A percentile compares a stretch with the other conserved stretches of the same genome.
These are phyloP conservation scores for Penicillium arizonense DNA, from an alignment of 495 filamentous ascomycete genomes.

Conservation along the genomic window DNA sequence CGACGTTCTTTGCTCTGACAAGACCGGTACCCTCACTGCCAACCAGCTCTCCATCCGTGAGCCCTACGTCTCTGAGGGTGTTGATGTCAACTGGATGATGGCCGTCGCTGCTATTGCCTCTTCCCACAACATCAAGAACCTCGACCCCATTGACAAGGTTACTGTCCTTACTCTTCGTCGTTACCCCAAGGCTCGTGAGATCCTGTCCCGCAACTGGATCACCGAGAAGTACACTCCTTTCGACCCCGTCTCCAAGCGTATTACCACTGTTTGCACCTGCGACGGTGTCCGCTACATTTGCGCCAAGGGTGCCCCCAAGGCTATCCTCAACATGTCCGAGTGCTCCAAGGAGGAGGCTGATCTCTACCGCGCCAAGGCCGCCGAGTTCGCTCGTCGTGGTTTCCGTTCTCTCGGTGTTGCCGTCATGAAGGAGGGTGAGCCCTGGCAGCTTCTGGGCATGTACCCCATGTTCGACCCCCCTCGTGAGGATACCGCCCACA, in stretches of 20 bases:
- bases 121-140: constrained; percentile 74
- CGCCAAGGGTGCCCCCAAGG: constrained; percentile 74
- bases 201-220: constrained; percentile 66
- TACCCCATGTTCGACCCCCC: constrained; percentile 78
- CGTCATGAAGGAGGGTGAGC: constrained; percentile 63
- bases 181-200: constrained; percentile 71
- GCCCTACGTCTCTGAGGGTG: constrained; percentile 70
- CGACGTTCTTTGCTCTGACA: constrained; percentile 73
- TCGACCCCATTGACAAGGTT: constrained; percentile 76
- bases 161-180: constrained; percentile 71
- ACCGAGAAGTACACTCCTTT: constrained; percentile 76
- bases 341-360: constrained; percentile 63
- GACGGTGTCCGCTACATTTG: constrained; percentile 66
- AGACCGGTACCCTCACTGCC: constrained; percentile 76
- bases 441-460: constrained; percentile 71
- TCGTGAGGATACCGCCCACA: constrained; percentile 75
- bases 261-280: constrained; percentile 64
- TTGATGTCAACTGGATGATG: constrained; percentile 82
- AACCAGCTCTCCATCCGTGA: constrained; percentile 76
- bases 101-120: constrained; percentile 71
- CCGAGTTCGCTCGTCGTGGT: constrained; percentile 75
- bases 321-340: constrained; percentile 63
- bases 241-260: constrained; percentile 78
- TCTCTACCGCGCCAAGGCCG: constrained; percentile 67
- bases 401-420: constrained; percentile 81